Evolutionary conservation across 305 asterid genomes (phyloP), one percentile per base, ranked within the genome.

Genomic region (Rubia balearica): DNA sequence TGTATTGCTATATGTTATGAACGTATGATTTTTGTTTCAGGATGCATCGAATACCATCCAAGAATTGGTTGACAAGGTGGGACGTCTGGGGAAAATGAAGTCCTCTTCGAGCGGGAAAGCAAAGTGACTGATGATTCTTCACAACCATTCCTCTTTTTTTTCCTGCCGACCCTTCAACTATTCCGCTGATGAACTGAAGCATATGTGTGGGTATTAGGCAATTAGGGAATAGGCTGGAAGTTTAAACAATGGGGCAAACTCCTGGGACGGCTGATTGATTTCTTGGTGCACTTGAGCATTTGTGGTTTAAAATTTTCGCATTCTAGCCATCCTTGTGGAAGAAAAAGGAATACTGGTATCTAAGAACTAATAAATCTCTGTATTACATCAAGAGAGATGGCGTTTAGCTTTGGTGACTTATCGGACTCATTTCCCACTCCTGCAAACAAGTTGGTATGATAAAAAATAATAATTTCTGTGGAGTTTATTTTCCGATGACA

Each of bases 1-100:
- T 6, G 8, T 9, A 7, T 14, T 38, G 66, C 68, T 36, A 40
- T 61, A 45, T 46, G 62, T 33, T 63, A 24, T 61, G 51, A 45
- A 57, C 11, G 13, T 46, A 38, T 51, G 65, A 61, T 40, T 74
- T 67, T 7, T 16, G 24, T 42, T 3, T 65, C 42, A 92, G 98
- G 97, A 85, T 0, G 92, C 95, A 69, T 77, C 96, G 57, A 84
- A 68, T 69, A 89, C 90, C 65, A 86, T 82, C 33, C 81, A 90
- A 74, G 83, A 86, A 73, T 84, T 92, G 86, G 74, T 82, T 68
- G 84, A 81, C 70, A 87, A 78, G 88, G 46, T 90, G 55, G 78
- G 68, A 79, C 13, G 19, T 16, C 42, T 78, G 78, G 95, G 85
- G 85, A 85, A 73, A 73, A 30, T 22, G 70, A 68, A 64, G 63